Percentiles rank a stretch among this genome's conserved stretches.
Conservation (phyloP, 371 early-diverging fungal species). For the Gilbertella persicaria region DNA sequence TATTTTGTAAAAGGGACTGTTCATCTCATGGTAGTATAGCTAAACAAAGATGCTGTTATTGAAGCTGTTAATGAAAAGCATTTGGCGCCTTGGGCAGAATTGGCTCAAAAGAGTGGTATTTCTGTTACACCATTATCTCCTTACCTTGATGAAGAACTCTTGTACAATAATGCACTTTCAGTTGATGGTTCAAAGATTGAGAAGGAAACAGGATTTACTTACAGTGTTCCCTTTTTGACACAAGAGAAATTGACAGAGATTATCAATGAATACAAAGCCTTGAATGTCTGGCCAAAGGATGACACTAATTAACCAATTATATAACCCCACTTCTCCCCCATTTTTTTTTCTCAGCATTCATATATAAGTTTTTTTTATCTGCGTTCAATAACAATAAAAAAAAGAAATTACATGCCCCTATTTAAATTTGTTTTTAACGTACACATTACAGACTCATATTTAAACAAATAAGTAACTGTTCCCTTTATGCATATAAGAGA, state of each 20-base stretch:
- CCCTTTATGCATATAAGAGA: neutral
- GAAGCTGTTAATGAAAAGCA: conserved; percentile 95
- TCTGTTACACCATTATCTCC: conserved; percentile 90
- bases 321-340: too few relatives aligned
- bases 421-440: too few relatives aligned
- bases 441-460: too few relatives aligned
- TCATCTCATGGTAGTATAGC: conserved; percentile 31
- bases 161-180: conserved; percentile 78
- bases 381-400: too few relatives aligned
- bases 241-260: conserved; percentile 66
- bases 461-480: too few relatives aligned
- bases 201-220: conserved; percentile 69
- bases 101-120: conserved; percentile 63
- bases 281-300: conserved; percentile 72
- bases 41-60: conserved; percentile 78
- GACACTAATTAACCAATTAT: conserved; percentile 2
- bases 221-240: conserved; percentile 69
- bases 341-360: too few relatives aligned
- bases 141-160: conserved; percentile 87
- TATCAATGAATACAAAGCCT: conserved; percentile 63
- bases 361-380: too few relatives aligned
- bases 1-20: neutral
- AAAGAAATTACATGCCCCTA: too few relatives aligned
- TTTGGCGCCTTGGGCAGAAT: conserved; percentile 72
- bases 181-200: conserved; percentile 81